These are phyloP conservation scores for Cenococcum geophilum DNA, from an alignment of 495 filamentous ascomycete species.

Conservation along the genomic window DNA sequence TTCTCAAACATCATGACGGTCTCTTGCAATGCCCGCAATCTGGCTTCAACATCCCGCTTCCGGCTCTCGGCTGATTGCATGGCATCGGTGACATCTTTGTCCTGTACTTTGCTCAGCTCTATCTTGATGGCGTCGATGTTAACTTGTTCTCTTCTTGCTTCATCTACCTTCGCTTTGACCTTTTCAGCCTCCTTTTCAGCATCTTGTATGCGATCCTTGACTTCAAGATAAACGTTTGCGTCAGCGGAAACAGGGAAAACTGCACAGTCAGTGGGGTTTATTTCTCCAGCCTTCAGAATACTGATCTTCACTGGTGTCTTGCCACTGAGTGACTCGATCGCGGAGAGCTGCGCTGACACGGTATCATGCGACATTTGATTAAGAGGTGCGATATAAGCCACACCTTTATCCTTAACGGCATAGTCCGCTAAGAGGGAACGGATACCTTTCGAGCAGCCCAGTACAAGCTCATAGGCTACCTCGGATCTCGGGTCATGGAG, in stretches of 20 bases:
- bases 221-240: constrained; percentile 63
- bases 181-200: constrained; percentile 41
- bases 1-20: too few species aligned
- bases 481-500: constrained; percentile 44
- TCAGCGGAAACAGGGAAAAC: constrained; percentile 60
- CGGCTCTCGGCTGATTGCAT: constrained; percentile 37
- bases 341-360: constrained; percentile 30
- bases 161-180: constrained; percentile 36
- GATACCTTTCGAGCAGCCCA: constrained; percentile 45
- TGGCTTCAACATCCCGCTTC: too few species aligned
- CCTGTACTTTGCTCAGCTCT: constrained; percentile 39
- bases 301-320: constrained; percentile 37
- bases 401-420: constrained; percentile 47
- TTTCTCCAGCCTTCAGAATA: constrained; percentile 47
- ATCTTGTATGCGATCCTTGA: constrained; percentile 64
- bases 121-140: constrained; percentile 33
- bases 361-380: constrained; percentile 31
- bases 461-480: constrained; percentile 46
- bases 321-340: constrained; percentile 39
- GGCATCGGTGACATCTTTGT: constrained; percentile 37
- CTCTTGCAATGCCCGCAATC: too few species aligned
- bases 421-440: constrained; percentile 46
- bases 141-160: too few species aligned
- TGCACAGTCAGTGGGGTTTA: constrained; percentile 61
- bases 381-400: constrained; percentile 36